These are phyloP conservation scores for Ammopiptanthus mongolicus DNA, from an alignment of 306 rosid genomes.

Conservation along the genomic window DNA sequence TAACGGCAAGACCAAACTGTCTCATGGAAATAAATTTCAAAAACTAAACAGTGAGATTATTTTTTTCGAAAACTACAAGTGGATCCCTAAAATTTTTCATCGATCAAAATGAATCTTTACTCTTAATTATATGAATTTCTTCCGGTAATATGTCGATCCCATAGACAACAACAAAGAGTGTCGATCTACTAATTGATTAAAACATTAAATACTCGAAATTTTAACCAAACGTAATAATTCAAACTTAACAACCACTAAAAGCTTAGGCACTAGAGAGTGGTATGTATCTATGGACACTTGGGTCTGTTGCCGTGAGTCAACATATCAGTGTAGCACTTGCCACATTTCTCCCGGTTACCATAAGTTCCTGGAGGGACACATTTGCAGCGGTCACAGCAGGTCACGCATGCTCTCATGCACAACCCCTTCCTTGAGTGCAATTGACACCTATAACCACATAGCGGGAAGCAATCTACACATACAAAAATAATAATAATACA, in stretches of 20 bases:
- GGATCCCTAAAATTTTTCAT: too few relatives aligned
- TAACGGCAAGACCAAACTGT: too few relatives aligned
- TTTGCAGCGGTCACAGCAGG: slow-evolving; percentile 84
- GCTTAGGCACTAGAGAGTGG: not conserved
- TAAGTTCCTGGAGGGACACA: slow-evolving; percentile 94
- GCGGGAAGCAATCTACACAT: slow-evolving; percentile 63
- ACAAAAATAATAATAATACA: not conserved
- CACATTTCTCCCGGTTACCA: slow-evolving; percentile 78
- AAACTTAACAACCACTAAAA: not conserved
- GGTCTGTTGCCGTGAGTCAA: slow-evolving; percentile 52
- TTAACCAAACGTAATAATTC: not conserved
- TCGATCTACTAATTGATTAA: not conserved
- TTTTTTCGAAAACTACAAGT: too few relatives aligned
- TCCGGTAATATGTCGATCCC: not conserved
- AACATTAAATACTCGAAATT: slow-evolving; percentile 3
- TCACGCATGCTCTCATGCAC: slow-evolving; percentile 71
- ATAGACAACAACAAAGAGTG: slow-evolving; percentile 12
- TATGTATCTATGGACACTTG: slow-evolving; percentile 63
- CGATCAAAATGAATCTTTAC: too few relatives aligned
- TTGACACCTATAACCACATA: slow-evolving; percentile 55
- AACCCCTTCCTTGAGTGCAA: slow-evolving; percentile 48
- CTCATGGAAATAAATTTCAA: too few relatives aligned
- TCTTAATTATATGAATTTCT: not conserved
- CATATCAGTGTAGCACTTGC: slow-evolving; percentile 87
- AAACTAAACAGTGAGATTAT: too few relatives aligned